Conservation (phyloP, 257 asterid species). For the Craterostigma plantagineum region DNA sequence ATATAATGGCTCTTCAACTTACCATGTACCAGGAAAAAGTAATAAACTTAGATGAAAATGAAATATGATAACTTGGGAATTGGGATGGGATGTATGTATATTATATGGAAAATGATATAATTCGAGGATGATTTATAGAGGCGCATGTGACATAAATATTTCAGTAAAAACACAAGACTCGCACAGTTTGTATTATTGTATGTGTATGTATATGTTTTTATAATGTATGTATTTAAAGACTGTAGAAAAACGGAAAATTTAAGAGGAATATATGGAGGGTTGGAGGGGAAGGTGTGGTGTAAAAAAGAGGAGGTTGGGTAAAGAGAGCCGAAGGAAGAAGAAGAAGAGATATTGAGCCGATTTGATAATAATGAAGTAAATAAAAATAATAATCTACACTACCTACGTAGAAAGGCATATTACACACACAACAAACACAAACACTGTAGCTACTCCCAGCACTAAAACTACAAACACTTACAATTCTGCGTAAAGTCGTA, state of each 20-base stretch:
- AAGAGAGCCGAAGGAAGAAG: constrained; percentile 9
- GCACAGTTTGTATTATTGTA: too few relatives aligned
- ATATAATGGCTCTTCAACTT: constrained; percentile 13
- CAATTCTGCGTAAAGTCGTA: constrained; percentile 7
- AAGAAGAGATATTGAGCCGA: constrained; percentile 9
- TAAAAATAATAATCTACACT: constrained; percentile 6
- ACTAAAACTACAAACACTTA: constrained; percentile 1
- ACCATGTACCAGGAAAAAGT: constrained; percentile 5
- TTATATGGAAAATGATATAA: too few relatives aligned
- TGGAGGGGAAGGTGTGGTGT: constrained; percentile 24
- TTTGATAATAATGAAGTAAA: too few relatives aligned
- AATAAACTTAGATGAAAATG: not conserved
- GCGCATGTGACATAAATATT: too few relatives aligned
- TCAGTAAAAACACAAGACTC: too few relatives aligned
- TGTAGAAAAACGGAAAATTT: constrained; percentile 11
- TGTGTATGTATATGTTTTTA: not conserved
- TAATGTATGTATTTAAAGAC: not conserved
- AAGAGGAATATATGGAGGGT: constrained; percentile 24
- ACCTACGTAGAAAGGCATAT: too few relatives aligned
- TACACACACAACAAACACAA: too few relatives aligned
- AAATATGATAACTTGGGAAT: too few relatives aligned
- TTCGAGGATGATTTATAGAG: too few relatives aligned
- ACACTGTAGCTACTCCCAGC: constrained; percentile 1
- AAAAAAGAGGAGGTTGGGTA: constrained; percentile 21
- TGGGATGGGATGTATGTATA: too few relatives aligned